These are phyloP conservation scores for Fraxinus xanthoxyloides DNA, from an alignment of 305 asterid species.

Conservation along the genomic window DNA sequence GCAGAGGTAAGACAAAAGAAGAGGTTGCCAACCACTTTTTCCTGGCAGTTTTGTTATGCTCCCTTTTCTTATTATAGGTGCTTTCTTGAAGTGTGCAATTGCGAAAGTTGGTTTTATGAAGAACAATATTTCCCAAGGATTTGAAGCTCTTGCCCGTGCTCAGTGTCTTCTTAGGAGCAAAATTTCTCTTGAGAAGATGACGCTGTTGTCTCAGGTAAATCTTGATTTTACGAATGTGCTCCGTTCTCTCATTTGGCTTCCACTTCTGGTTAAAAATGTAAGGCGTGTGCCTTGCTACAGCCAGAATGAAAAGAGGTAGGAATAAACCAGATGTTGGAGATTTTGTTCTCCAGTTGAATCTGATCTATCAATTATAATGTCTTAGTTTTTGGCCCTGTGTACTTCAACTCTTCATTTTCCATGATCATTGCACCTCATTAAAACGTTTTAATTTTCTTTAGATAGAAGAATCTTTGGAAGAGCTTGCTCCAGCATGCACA, in stretches of 20 bases:
- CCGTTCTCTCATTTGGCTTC: conserved; percentile 10
- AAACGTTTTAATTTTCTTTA: conserved; percentile 33
- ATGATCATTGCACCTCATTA: not conserved
- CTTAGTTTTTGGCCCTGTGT: conserved; percentile 9
- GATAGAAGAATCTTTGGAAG: conserved; percentile 98
- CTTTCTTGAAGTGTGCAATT: conserved; percentile 96
- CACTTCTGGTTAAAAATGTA: conserved; percentile 20
- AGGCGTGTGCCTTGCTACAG: not conserved
- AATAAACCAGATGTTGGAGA: conserved; percentile 12
- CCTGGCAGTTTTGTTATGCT: conserved; percentile 61
- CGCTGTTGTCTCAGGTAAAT: conserved; percentile 79
- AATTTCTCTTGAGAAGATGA: conserved; percentile 85
- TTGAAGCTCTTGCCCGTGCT: conserved; percentile 99
- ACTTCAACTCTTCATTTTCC: conserved; percentile 14
- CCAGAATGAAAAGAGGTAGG: conserved; percentile 8
- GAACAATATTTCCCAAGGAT: conserved; percentile 89
- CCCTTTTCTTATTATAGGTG: conserved; percentile 68
- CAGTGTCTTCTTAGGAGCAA: conserved; percentile 88
- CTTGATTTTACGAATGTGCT: conserved; percentile 14
- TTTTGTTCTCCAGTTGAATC: conserved; percentile 16
- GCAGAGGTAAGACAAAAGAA: conserved; percentile 80
- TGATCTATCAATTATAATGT: conserved; percentile 5
- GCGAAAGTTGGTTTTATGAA: conserved; percentile 87
- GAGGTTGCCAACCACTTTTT: conserved; percentile 40
- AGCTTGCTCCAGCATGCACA: conserved; percentile 98